Conservation (phyloP, 2,329 filamentous ascomycete species). For the Cladophialophora chaetospira region DNA sequence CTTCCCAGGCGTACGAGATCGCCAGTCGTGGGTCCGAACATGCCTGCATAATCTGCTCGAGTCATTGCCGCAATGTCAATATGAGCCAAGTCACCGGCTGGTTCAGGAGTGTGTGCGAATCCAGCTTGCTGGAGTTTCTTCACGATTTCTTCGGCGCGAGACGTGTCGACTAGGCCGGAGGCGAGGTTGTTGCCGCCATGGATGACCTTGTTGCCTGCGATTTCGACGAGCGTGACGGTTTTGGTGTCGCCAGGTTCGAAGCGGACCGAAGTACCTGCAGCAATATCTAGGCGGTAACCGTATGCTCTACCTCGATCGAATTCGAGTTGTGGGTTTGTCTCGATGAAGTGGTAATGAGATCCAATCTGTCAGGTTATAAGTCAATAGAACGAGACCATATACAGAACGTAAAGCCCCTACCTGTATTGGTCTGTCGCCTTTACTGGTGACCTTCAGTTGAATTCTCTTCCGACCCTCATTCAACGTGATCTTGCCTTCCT, state of each 20-base stretch:
- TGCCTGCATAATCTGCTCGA: conserved; percentile 74
- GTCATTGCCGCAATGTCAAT: conserved; percentile 71
- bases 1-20: conserved; percentile 79
- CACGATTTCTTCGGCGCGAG: conserved; percentile 66
- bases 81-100: conserved; percentile 56
- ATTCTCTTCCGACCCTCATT: conserved; percentile 76
- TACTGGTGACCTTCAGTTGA: conserved; percentile 75
- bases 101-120: conserved; percentile 76
- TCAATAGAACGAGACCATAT: conserved; percentile 5
- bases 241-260: conserved; percentile 94
- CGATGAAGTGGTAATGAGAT: conserved; percentile 94
- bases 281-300: conserved; percentile 83
- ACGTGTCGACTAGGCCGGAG: conserved; percentile 67
- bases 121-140: conserved; percentile 68
- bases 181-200: conserved; percentile 82
- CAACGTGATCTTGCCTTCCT: conserved; percentile 65
- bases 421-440: conserved; percentile 87
- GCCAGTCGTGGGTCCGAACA: conserved; percentile 92
- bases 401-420: conserved; percentile 46
- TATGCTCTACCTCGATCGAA: conserved; percentile 84
- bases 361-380: conserved; percentile 58
- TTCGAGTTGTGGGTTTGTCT: conserved; percentile 85
- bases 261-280: conserved; percentile 86
- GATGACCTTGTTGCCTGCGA: conserved; percentile 77
- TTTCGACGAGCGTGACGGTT: conserved; percentile 87